Conservation (phyloP, 805 yeast species). For the Lipomyces japonicus region DNA sequence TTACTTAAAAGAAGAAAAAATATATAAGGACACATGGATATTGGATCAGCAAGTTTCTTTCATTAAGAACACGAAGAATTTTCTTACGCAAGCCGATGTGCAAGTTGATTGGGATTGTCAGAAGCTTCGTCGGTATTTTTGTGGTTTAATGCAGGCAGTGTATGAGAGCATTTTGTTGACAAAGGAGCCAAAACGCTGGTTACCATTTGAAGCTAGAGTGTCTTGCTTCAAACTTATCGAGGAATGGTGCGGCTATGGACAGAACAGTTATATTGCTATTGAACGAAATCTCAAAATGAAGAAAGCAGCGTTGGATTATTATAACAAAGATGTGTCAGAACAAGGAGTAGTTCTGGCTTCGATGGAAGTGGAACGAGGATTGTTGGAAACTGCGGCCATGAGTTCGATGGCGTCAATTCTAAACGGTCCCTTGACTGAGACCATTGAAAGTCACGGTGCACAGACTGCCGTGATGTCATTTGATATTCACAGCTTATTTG, state of each 20-base stretch:
- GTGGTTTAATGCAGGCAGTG: slow-evolving; percentile 75
- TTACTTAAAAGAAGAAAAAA: slow-evolving; percentile 49
- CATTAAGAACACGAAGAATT: slow-evolving; percentile 57
- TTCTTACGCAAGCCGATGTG: slow-evolving; percentile 53
- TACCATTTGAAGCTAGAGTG: slow-evolving; percentile 83
- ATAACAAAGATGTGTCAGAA: slow-evolving; percentile 39
- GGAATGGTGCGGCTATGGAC: slow-evolving; percentile 95
- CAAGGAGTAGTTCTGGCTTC: slow-evolving; percentile 54
- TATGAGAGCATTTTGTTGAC: slow-evolving; percentile 42
- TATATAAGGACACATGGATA: slow-evolving; percentile 65
- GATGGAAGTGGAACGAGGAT: slow-evolving; percentile 72
- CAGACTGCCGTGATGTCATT: slow-evolving; percentile 60
- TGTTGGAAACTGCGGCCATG: slow-evolving; percentile 65
- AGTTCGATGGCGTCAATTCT: slow-evolving; percentile 78
- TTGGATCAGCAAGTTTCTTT: slow-evolving; percentile 59
- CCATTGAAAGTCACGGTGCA: slow-evolving; percentile 33
- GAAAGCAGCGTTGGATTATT: slow-evolving; percentile 38
- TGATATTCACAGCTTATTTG: slow-evolving; percentile 61
- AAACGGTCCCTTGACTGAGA: slow-evolving; percentile 62
- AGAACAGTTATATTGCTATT: slow-evolving; percentile 53
- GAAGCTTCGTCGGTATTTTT: slow-evolving; percentile 73
- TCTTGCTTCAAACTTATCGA: slow-evolving; percentile 77
- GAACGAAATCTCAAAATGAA: slow-evolving; percentile 65
- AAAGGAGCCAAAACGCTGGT: slow-evolving; percentile 48
- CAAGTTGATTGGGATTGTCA: slow-evolving; percentile 72